These are phyloP conservation scores for Leccinum truebloodii DNA, from an alignment of 768 basidiomycete genomes.

Conservation along the genomic window DNA sequence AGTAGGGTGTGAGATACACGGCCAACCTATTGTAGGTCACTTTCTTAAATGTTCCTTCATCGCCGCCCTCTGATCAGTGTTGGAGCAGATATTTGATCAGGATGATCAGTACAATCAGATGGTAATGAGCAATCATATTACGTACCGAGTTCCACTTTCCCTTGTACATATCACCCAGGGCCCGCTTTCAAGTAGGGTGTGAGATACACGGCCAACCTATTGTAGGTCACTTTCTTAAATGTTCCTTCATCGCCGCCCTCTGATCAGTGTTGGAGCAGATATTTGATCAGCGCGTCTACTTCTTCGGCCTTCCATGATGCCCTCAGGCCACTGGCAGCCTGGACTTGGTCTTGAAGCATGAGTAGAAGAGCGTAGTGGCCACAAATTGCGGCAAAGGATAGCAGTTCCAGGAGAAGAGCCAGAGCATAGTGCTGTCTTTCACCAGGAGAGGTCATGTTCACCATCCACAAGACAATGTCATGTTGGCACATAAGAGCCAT, in stretches of 20 bases:
- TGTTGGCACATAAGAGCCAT: not conserved
- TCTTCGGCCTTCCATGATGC: not conserved
- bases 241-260: not conserved
- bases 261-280: not conserved
- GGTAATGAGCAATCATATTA: too few relatives aligned
- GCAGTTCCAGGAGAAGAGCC: not conserved
- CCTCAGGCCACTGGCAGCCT: not conserved
- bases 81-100: not conserved
- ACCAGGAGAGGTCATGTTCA: not conserved
- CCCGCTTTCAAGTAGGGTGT: not conserved
- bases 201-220: not conserved
- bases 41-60: not conserved
- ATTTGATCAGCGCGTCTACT: fast-evolving
- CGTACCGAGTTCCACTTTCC: too few relatives aligned
- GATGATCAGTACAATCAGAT: too few relatives aligned
- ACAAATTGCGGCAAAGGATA: not conserved
- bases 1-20: not conserved
- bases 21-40: not conserved
- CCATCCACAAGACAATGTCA: too few relatives aligned
- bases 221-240: not conserved
- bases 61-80: not conserved
- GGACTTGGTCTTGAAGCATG: not conserved
- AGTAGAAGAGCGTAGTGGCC: not conserved
- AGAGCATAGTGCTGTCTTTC: not conserved
- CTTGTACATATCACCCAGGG: not conserved